Percentiles rank a stretch among this genome's conserved stretches.
phyloP scores from a whole-genome alignment of 2,329 filamentous ascomycete genomes.

The Colletotrichum orbiculare region DNA sequence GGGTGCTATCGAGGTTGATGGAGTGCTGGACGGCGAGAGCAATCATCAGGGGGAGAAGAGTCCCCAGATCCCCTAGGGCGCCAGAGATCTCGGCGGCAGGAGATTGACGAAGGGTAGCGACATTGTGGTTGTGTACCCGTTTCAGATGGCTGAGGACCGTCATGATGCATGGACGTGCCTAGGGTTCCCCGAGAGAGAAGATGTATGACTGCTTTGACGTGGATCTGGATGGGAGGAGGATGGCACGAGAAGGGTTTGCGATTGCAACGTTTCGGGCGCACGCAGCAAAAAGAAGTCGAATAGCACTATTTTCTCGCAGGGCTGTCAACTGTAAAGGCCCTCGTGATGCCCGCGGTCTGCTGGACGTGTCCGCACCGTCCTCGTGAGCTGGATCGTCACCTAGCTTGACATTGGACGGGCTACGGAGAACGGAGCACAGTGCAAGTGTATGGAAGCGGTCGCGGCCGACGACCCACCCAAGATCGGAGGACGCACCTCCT shows the following conservation, averaged over 20 bases:
- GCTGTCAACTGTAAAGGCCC: neutral
- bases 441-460: constrained; percentile 2
- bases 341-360: constrained; percentile 14
- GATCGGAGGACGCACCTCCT: constrained; percentile 27
- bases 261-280: too few species aligned
- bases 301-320: too few species aligned
- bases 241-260: too few species aligned
- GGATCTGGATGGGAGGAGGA: too few species aligned
- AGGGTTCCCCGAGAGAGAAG: neutral
- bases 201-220: neutral
- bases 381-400: too few species aligned
- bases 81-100: constrained; percentile 83
- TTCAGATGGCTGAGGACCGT: constrained; percentile 31
- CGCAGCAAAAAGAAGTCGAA: too few species aligned
- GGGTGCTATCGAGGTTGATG: constrained; percentile 83
- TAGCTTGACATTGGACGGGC: too few species aligned
- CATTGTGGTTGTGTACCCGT: constrained; percentile 58
- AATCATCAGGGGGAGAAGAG: constrained; percentile 88
- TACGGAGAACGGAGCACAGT: too few species aligned
- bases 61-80: constrained; percentile 87
- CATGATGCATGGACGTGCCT: constrained; percentile 26
- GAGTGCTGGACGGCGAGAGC: constrained; percentile 82
- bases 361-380: constrained; percentile 1
- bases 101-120: constrained; percentile 56
- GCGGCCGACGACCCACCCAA: constrained; percentile 5